These are phyloP conservation scores for Backusella tarrabulga DNA, from an alignment of 192 early-diverging fungal species.

Conservation along the genomic window DNA sequence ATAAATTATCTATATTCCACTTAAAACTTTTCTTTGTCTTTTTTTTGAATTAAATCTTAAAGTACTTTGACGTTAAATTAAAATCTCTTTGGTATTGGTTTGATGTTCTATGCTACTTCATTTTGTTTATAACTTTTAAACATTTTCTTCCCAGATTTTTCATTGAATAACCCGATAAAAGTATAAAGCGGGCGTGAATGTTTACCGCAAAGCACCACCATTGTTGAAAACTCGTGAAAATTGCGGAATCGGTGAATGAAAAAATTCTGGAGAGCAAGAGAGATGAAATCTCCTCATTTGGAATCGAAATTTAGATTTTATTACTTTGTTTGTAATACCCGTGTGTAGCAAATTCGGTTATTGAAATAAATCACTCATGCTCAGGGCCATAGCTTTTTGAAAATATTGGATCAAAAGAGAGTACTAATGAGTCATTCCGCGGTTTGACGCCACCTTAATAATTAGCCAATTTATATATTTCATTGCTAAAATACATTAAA, in stretches of 20 bases:
- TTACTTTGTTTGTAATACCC: neutral
- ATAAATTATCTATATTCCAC: neutral
- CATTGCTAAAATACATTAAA: neutral
- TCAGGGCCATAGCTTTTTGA: neutral
- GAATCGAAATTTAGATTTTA: neutral
- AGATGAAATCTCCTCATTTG: slow-evolving; percentile 1
- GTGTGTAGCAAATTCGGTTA: neutral
- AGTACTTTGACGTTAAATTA: neutral
- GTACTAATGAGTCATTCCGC: neutral
- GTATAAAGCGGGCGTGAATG: neutral
- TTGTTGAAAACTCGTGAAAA: slow-evolving; percentile 8
- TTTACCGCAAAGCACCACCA: neutral
- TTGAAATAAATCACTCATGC: neutral
- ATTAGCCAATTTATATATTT: neutral
- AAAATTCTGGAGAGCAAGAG: neutral
- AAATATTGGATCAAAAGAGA: neutral
- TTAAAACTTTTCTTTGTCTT: neutral
- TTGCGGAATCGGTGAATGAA: neutral
- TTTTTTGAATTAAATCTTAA: neutral
- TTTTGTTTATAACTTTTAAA: neutral
- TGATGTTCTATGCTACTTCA: neutral
- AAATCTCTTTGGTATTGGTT: neutral
- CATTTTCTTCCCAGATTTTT: neutral
- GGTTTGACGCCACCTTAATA: slow-evolving; percentile 5
- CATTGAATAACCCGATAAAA: neutral